Conservation (phyloP, 139 green algal genomes). For the Parachlorella kessleri region DNA sequence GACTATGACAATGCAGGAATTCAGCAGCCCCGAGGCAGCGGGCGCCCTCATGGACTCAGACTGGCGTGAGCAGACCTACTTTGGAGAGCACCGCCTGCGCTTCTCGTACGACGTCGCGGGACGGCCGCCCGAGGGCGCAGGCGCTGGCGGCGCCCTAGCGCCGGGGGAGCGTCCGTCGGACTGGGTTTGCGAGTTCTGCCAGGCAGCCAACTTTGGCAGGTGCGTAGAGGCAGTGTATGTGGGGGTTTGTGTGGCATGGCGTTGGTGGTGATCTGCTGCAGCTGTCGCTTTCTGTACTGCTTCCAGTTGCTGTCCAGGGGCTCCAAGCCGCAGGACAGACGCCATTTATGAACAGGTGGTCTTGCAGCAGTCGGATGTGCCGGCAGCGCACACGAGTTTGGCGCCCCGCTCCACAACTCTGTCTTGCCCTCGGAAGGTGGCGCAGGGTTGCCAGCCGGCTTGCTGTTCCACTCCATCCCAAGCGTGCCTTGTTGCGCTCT, state of each 20-base stretch:
- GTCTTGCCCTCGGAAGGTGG: too few relatives aligned
- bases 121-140: neutral
- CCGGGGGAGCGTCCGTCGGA: conserved; percentile 25
- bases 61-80: conserved; percentile 7
- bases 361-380: too few relatives aligned
- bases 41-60: conserved; percentile 57
- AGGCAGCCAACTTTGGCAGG: conserved; percentile 76
- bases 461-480: too few relatives aligned
- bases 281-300: too few relatives aligned
- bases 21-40: conserved; percentile 49
- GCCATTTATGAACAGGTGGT: too few relatives aligned
- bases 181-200: conserved; percentile 75
- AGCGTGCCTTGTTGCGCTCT: too few relatives aligned
- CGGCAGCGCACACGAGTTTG: too few relatives aligned
- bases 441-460: too few relatives aligned
- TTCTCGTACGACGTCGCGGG: conserved; percentile 52
- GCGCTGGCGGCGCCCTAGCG: neutral
- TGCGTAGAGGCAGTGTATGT: conserved; percentile 1
- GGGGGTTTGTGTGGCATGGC: neutral
- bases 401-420: too few relatives aligned
- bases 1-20: conserved; percentile 44
- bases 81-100: conserved; percentile 37
- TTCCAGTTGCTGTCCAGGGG: too few relatives aligned
- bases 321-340: too few relatives aligned
- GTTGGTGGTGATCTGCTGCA: too few relatives aligned